Evolutionary conservation across 1,139 yeast genomes (phyloP).

Genomic region (Candida pseudoviswanathii): DNA sequence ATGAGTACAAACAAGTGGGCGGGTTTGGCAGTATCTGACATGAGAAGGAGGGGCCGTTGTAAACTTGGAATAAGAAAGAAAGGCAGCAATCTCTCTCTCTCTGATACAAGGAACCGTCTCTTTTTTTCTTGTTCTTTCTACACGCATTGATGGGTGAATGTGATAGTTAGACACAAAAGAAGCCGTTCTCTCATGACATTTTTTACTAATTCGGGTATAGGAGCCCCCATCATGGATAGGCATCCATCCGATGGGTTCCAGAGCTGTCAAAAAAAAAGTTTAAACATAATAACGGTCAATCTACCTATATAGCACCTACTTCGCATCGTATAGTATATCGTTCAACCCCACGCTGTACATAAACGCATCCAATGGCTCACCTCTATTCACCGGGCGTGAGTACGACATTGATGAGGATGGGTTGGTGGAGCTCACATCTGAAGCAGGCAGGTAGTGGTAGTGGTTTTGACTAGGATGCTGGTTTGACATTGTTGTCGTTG

Average conservation of each 20-base stretch:
- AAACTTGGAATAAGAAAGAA: too few relatives aligned
- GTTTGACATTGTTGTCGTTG: neutral
- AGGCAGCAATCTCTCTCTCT: too few relatives aligned
- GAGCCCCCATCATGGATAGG: too few relatives aligned
- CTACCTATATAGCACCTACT: neutral
- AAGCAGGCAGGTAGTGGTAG: conserved; percentile 3
- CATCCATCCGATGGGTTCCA: too few relatives aligned
- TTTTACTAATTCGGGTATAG: too few relatives aligned
- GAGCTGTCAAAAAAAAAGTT: too few relatives aligned
- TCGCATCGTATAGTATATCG: conserved; percentile 23
- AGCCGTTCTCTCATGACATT: too few relatives aligned
- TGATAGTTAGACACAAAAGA: too few relatives aligned
- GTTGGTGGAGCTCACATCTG: conserved; percentile 5
- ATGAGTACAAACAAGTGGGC: conserved; percentile 77
- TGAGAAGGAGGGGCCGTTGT: neutral
- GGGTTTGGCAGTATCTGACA: conserved; percentile 5
- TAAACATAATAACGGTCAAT: too few relatives aligned
- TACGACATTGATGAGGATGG: conserved; percentile 1
- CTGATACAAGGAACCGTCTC: too few relatives aligned
- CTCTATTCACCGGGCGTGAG: neutral
- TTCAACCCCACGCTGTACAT: conserved; percentile 25
- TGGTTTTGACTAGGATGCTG: neutral
- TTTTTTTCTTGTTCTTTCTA: too few relatives aligned
- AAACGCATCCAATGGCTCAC: conserved; percentile 20
- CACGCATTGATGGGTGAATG: too few relatives aligned